Conservation (phyloP, 2,329 filamentous ascomycete genomes). For the Orbilia ellipsospora region DNA sequence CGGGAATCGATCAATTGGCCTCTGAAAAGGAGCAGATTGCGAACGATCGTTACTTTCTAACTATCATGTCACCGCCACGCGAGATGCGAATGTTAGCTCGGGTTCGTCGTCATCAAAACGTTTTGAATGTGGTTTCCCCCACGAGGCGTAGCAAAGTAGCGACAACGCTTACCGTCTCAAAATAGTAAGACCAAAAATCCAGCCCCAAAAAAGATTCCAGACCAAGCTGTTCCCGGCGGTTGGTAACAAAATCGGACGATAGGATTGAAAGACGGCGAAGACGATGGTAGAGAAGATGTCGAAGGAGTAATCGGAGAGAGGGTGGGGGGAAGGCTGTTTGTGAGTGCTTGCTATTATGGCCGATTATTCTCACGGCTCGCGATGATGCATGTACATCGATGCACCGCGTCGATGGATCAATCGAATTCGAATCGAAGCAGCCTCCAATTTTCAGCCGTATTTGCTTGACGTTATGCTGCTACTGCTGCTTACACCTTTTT, state of each 20-base stretch:
- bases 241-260: background rate
- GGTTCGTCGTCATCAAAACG: constrained; percentile 8
- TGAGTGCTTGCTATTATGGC: constrained; percentile 6
- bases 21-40: background rate
- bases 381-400: constrained; percentile 12
- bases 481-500: background rate
- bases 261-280: background rate
- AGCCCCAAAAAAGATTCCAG: background rate
- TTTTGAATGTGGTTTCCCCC: constrained; percentile 7
- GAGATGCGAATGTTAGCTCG: constrained; percentile 8
- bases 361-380: constrained; percentile 21
- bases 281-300: background rate
- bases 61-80: background rate
- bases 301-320: background rate
- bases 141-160: constrained; percentile 3
- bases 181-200: background rate
- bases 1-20: background rate
- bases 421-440: constrained; percentile 16
- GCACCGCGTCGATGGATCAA: too few relatives aligned
- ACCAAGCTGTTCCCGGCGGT: background rate
- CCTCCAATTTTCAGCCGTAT: background rate
- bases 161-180: constrained; percentile 4
- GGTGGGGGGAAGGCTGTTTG: background rate
- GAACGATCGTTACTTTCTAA: constrained; percentile 12
- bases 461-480: background rate